Conservation (phyloP, 2,329 filamentous ascomycete species). For the Pyrenophora teres region DNA sequence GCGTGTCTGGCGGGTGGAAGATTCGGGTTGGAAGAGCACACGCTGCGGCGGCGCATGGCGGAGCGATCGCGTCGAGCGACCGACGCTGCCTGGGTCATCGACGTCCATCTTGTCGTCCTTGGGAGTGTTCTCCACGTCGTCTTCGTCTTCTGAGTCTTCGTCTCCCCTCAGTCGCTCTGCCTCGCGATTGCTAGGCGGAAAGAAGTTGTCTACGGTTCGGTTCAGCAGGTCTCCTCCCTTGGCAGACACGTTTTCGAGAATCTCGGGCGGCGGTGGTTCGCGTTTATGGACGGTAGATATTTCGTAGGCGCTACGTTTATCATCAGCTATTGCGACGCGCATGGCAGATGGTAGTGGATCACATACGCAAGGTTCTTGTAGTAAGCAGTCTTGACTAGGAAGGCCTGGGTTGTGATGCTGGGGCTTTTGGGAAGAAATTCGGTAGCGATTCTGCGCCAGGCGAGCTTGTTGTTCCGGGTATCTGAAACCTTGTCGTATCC, state of each 20-base stretch:
- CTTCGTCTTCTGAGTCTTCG: slow-evolving; percentile 57
- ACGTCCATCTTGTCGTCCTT: slow-evolving; percentile 56
- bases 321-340: slow-evolving; percentile 7
- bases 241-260: slow-evolving; percentile 78
- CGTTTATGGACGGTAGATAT: slow-evolving; percentile 77
- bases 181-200: slow-evolving; percentile 54
- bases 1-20: slow-evolving; percentile 67
- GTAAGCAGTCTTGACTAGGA: slow-evolving; percentile 84
- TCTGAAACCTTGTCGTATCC: slow-evolving; percentile 80
- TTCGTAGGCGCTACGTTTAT: slow-evolving; percentile 68
- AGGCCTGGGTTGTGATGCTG: slow-evolving; percentile 82
- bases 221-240: slow-evolving; percentile 81
- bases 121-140: slow-evolving; percentile 52
- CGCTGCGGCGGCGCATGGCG: slow-evolving; percentile 84
- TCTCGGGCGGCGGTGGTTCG: slow-evolving; percentile 85
- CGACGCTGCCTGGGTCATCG: slow-evolving; percentile 56
- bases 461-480: slow-evolving; percentile 75
- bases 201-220: slow-evolving; percentile 78
- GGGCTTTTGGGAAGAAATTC: slow-evolving; percentile 73
- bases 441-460: slow-evolving; percentile 79
- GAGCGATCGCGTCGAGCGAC: slow-evolving; percentile 55
- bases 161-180: slow-evolving; percentile 55
- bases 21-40: slow-evolving; percentile 83
- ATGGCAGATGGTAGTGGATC: neutral
- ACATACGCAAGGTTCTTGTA: slow-evolving; percentile 79